A percentile compares a stretch with the other conserved stretches of the same genome.
phyloP scores from a whole-genome alignment of 2,329 filamentous ascomycete genomes.

The Botryotinia calthae region DNA sequence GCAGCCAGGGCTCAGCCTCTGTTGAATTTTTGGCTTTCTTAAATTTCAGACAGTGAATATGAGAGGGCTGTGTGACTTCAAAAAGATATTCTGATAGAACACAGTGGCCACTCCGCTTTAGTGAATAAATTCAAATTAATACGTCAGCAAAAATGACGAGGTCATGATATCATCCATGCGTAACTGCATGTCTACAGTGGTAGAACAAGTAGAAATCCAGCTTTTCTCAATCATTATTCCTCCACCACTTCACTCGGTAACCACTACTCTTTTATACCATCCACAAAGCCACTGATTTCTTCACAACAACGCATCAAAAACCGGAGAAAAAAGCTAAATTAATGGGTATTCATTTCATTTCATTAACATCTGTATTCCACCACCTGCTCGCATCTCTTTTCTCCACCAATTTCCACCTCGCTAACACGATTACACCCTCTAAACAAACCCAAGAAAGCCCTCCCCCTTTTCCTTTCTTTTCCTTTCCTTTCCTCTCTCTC shows the following conservation, averaged over 20 bases:
- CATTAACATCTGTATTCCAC: neutral
- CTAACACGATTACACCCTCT: neutral
- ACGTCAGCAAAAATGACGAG: neutral
- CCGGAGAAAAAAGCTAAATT: neutral
- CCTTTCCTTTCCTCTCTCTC: neutral
- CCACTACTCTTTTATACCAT: neutral
- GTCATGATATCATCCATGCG: accelerated
- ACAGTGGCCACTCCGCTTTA: neutral
- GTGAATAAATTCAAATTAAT: neutral
- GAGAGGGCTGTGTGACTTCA: neutral
- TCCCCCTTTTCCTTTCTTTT: neutral
- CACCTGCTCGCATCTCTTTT: neutral
- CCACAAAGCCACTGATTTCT: neutral
- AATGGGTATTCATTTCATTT: neutral
- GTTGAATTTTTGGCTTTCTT: neutral
- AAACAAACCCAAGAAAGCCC: neutral
- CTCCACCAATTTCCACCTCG: neutral
- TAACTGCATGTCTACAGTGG: neutral
- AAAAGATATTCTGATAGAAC: neutral
- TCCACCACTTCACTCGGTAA: neutral
- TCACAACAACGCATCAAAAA: neutral
- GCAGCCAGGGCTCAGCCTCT: neutral
- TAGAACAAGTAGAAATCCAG: neutral
- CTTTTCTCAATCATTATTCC: neutral
- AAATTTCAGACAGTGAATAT: neutral